A percentile compares a stretch with the other conserved stretches of the same genome.
Evolutionary conservation across 2,329 filamentous ascomycete species (phyloP).

Genomic region (Ophiostoma sp.): DNA sequence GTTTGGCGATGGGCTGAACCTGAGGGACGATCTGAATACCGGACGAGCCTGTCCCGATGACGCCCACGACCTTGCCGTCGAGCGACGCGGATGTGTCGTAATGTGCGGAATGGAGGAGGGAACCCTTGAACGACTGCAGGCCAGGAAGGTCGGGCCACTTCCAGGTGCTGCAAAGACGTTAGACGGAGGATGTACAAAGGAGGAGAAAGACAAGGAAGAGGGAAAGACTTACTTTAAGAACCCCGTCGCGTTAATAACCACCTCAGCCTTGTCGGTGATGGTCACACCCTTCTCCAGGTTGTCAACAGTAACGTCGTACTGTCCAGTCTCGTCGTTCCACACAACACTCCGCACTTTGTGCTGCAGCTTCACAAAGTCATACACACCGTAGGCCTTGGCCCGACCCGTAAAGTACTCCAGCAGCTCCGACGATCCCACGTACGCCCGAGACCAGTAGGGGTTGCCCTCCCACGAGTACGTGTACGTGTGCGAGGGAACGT

Average conservation of each 20-base stretch:
- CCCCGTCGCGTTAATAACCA: constrained; percentile 30
- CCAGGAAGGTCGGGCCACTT: constrained; percentile 37
- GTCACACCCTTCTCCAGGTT: constrained; percentile 33
- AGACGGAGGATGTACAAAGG: background rate
- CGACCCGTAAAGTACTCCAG: constrained; percentile 38
- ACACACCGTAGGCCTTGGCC: constrained; percentile 37
- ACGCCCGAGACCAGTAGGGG: constrained; percentile 37
- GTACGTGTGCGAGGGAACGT: constrained; percentile 60
- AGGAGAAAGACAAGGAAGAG: background rate
- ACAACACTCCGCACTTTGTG: constrained; percentile 29
- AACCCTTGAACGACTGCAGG: constrained; percentile 36
- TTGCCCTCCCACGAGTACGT: constrained; percentile 59
- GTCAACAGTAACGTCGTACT: constrained; percentile 36
- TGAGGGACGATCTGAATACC: constrained; percentile 36
- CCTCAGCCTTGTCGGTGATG: constrained; percentile 26
- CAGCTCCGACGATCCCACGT: constrained; percentile 32
- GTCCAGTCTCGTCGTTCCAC: constrained; percentile 46
- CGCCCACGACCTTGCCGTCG: constrained; percentile 33
- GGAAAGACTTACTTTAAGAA: background rate
- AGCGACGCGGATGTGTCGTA: constrained; percentile 33
- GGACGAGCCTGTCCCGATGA: constrained; percentile 39
- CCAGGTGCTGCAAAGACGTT: constrained; percentile 30
- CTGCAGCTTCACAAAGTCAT: constrained; percentile 46
- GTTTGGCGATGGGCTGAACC: constrained; percentile 25
- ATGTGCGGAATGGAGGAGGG: constrained; percentile 34